Evolutionary conservation across 129 eudicot genomes (phyloP).

Genomic region (Mikania micrantha): DNA sequence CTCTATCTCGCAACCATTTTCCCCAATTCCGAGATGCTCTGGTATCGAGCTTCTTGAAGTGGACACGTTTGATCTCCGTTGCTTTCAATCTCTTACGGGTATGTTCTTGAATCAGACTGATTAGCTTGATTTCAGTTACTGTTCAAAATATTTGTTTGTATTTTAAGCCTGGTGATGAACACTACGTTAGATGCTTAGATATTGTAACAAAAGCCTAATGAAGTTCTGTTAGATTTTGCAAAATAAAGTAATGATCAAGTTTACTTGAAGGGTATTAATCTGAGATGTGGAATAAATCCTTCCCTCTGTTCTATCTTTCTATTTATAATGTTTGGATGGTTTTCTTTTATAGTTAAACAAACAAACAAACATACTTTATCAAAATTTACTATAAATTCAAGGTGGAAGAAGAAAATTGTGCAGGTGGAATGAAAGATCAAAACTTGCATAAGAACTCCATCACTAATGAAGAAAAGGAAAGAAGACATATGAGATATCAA

Average conservation of each 20-base stretch:
- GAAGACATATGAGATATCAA: conserved; percentile 41
- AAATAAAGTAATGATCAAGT: too few relatives aligned
- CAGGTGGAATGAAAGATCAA: conserved; percentile 24
- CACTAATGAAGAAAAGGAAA: conserved; percentile 47
- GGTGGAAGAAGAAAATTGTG: conserved; percentile 31
- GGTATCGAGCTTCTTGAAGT: conserved; percentile 95
- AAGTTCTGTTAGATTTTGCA: background rate
- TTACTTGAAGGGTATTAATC: too few relatives aligned
- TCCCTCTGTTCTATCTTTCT: too few relatives aligned
- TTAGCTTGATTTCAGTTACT: background rate
- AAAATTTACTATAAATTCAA: conserved; percentile 10
- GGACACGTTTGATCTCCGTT: conserved; percentile 90
- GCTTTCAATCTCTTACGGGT: conserved; percentile 99
- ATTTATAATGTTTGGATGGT: too few relatives aligned
- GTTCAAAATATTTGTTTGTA: background rate
- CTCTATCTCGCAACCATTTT: conserved; percentile 92
- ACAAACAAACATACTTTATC: too few relatives aligned
- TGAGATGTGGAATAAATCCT: too few relatives aligned
- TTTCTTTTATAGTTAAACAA: too few relatives aligned
- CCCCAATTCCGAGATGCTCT: conserved; percentile 64
- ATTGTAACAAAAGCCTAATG: background rate
- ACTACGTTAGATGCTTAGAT: background rate
- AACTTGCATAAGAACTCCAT: conserved; percentile 17
- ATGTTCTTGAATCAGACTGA: background rate
- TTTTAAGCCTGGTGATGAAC: background rate